Conservation (phyloP, 305 asterid species). For the Fraxinus dipetala region DNA sequence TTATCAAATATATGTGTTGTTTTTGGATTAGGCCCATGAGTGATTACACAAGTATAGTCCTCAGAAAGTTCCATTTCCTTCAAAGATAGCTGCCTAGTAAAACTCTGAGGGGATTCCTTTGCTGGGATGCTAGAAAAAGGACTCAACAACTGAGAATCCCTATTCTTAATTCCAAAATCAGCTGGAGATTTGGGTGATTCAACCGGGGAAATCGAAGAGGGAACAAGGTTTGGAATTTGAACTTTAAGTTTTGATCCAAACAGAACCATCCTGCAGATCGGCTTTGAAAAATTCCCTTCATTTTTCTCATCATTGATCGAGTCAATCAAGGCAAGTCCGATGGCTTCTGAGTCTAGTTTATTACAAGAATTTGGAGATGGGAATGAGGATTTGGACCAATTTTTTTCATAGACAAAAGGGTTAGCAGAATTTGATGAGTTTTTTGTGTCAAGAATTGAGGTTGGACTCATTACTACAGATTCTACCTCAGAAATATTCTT, state of each 20-base stretch:
- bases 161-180: conserved; percentile 83
- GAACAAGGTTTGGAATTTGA: conserved; percentile 49
- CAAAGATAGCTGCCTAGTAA: conserved; percentile 52
- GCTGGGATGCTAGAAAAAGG: conserved; percentile 32
- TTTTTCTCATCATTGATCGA: conserved; percentile 37
- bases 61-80: conserved; percentile 90
- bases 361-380: conserved; percentile 22
- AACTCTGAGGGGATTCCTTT: conserved; percentile 27
- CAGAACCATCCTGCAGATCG: conserved; percentile 51
- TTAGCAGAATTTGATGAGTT: conserved; percentile 43
- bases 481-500: conserved; percentile 48
- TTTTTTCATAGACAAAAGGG: conserved; percentile 54
- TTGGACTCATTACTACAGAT: conserved; percentile 45
- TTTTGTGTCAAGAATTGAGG: conserved; percentile 66
- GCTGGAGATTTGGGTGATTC: conserved; percentile 63
- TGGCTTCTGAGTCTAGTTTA: conserved; percentile 44
- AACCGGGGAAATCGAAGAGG: conserved; percentile 27
- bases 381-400: conserved; percentile 14
- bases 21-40: conserved; percentile 84
- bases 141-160: conserved; percentile 37
- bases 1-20: conserved; percentile 82
- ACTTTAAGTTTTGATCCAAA: conserved; percentile 80
- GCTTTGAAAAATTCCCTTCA: conserved; percentile 30
- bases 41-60: conserved; percentile 87
- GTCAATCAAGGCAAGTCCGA: conserved; percentile 75